A percentile compares a stretch with the other conserved stretches of the same genome.
Evolutionary conservation across 176 grass and related monocot species (phyloP).

Genomic region (Oryza glaberrima): DNA sequence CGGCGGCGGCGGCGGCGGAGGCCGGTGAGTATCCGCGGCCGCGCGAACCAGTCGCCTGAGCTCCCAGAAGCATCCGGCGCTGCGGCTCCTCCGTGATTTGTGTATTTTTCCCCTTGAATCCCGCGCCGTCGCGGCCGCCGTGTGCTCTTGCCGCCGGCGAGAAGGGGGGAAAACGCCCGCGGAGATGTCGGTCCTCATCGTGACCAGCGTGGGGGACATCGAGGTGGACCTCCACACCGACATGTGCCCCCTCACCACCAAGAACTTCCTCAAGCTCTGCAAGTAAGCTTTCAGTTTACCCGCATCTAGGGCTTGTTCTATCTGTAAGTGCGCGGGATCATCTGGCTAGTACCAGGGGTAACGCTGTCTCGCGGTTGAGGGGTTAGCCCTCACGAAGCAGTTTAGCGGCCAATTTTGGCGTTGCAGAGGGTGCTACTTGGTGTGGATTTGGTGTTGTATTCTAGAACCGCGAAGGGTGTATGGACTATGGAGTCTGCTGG

Average conservation of each 20-base stretch:
- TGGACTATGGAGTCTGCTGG: not conserved
- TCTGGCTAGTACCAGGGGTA: not conserved
- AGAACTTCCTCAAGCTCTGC: slow-evolving; percentile 30
- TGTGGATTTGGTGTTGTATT: not conserved
- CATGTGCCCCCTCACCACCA: slow-evolving; percentile 58
- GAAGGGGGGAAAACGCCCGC: not conserved
- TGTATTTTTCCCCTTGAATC: too few species aligned
- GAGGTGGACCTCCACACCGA: slow-evolving; percentile 85
- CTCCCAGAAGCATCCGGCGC: too few species aligned
- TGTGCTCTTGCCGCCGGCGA: not conserved
- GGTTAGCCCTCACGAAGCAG: not conserved
- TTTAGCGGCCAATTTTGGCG: not conserved
- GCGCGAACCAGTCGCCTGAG: too few species aligned
- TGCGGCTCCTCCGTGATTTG: too few species aligned
- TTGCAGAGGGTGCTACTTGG: not conserved
- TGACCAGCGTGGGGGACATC: slow-evolving; percentile 91
- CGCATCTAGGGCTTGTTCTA: not conserved
- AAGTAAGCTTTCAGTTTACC: slow-evolving; percentile 42
- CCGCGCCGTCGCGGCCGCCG: too few species aligned
- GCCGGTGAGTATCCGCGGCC: too few species aligned
- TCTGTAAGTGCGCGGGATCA: not conserved
- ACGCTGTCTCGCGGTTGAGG: not conserved
- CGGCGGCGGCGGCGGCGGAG: too few species aligned
- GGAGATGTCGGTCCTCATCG: slow-evolving; percentile 86
- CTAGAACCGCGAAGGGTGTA: not conserved